phyloP scores from a whole-genome alignment of 192 early-diverging fungal genomes.

The Rhizoclosmatium sp. region DNA sequence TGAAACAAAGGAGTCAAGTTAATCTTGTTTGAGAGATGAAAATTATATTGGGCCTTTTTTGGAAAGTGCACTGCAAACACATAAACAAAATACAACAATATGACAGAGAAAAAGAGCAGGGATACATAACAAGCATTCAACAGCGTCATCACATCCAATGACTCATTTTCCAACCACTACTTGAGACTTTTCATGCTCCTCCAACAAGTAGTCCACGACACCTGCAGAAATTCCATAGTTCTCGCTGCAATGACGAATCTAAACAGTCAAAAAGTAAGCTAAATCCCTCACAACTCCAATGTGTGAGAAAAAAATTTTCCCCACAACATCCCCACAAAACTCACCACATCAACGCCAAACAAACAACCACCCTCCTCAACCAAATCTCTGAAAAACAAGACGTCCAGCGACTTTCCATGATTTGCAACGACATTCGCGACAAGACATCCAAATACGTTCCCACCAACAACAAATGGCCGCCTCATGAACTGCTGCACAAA shows the following conservation, averaged over 20 bases:
- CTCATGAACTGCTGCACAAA: slow-evolving; percentile 18
- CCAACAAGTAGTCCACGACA: slow-evolving; percentile 37
- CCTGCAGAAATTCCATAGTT: slow-evolving; percentile 15
- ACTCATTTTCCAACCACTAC: too few species aligned
- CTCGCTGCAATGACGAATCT: slow-evolving; percentile 33
- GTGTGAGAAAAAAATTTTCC: background rate
- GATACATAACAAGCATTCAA: background rate
- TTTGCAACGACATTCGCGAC: slow-evolving; percentile 42
- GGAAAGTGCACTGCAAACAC: background rate
- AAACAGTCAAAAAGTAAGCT: background rate
- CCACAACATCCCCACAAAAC: background rate
- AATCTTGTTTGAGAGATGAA: background rate
- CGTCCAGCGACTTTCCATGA: slow-evolving; percentile 32
- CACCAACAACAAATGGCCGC: slow-evolving; percentile 16
- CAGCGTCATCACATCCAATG: background rate
- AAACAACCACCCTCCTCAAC: slow-evolving; percentile 31
- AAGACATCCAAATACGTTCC: slow-evolving; percentile 7
- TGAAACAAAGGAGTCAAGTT: too few species aligned
- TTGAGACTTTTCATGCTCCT: background rate
- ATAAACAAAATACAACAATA: background rate
- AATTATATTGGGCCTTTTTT: background rate
- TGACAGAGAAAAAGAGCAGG: background rate
- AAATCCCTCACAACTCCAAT: background rate
- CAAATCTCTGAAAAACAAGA: slow-evolving; percentile 36
- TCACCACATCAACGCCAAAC: slow-evolving; percentile 33